phyloP scores from a whole-genome alignment of 352 stramenopile genomes.

The Elongisporangium undulatum region DNA sequence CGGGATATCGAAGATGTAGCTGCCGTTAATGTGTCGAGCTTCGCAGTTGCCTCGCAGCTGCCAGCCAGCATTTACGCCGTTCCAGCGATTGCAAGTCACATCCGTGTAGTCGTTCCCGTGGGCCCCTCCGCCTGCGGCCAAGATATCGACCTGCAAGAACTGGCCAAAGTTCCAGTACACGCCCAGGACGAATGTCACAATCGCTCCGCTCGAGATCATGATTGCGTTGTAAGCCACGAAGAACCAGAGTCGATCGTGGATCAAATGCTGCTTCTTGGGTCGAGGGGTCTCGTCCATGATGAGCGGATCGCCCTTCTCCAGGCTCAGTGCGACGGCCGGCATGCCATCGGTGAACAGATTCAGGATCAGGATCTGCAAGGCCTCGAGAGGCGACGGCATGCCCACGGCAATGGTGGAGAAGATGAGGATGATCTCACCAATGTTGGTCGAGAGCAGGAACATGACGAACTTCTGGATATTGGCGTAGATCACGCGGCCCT shows the following conservation, averaged over 20 bases:
- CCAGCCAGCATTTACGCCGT: constrained; percentile 45
- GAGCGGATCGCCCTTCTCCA: constrained; percentile 58
- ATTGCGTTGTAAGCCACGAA: constrained; percentile 55
- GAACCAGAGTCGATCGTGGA: constrained; percentile 59
- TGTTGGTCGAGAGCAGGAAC: constrained; percentile 97
- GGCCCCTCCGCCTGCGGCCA: constrained; percentile 37
- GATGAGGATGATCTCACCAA: constrained; percentile 91
- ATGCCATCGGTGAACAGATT: constrained; percentile 97
- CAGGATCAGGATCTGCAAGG: constrained; percentile 98
- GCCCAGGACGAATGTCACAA: constrained; percentile 47
- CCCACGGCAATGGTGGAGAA: constrained; percentile 57
- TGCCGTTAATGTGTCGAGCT: constrained; percentile 29
- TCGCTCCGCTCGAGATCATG: constrained; percentile 36
- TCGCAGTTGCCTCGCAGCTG: constrained; percentile 50
- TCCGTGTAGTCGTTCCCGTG: constrained; percentile 42
- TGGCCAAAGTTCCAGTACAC: constrained; percentile 72
- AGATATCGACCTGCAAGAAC: constrained; percentile 47
- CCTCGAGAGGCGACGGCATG: constrained; percentile 86
- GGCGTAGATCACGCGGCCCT: constrained; percentile 97
- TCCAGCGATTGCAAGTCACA: constrained; percentile 53
- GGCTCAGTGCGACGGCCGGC: constrained; percentile 64
- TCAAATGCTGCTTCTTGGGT: constrained; percentile 42
- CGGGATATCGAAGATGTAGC: constrained; percentile 44
- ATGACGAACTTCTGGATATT: constrained; percentile 99
- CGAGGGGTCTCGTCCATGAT: constrained; percentile 68